Conservation (phyloP, 177 flowering plant genomes). For the Tripterygium wilfordii region DNA sequence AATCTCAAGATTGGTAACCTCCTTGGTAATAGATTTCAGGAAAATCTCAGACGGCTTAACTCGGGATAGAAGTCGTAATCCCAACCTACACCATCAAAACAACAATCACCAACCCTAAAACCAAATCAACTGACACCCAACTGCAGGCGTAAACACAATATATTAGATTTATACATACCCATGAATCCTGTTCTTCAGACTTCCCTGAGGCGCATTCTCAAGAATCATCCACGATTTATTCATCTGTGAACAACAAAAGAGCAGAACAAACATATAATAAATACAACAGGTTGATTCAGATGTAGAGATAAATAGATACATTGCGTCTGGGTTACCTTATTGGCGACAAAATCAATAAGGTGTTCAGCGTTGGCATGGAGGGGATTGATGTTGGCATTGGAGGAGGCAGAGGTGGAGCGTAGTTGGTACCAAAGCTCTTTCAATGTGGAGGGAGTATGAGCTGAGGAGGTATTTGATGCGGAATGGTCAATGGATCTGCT, state of each 20-base stretch:
- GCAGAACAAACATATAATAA: neutral
- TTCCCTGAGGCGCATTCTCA: conserved; percentile 78
- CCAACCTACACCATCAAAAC: conserved; percentile 41
- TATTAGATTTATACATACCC: conserved; percentile 60
- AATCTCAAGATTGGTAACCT: conserved; percentile 55
- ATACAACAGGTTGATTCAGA: neutral
- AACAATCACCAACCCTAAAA: neutral
- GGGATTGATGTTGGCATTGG: conserved; percentile 30
- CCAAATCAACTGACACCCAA: neutral
- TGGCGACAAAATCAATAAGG: conserved; percentile 53
- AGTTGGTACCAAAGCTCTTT: conserved; percentile 57
- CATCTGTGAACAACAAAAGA: conserved; percentile 47
- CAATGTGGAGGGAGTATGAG: conserved; percentile 38
- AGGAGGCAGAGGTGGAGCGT: conserved; percentile 35
- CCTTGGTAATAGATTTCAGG: conserved; percentile 82
- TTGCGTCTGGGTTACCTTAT: conserved; percentile 69
- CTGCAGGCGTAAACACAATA: too few relatives aligned
- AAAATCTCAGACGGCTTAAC: conserved; percentile 91
- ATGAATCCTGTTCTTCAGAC: conserved; percentile 66
- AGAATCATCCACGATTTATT: conserved; percentile 69
- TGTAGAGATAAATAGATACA: neutral
- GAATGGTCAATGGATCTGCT: conserved; percentile 43
- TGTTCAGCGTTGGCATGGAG: conserved; percentile 52
- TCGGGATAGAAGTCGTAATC: conserved; percentile 59
- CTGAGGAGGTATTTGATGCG: conserved; percentile 16